Percentiles rank a stretch among this genome's conserved stretches.
These are phyloP conservation scores for Xylaria scruposa DNA, from an alignment of 495 filamentous ascomycete species.

Conservation along the genomic window DNA sequence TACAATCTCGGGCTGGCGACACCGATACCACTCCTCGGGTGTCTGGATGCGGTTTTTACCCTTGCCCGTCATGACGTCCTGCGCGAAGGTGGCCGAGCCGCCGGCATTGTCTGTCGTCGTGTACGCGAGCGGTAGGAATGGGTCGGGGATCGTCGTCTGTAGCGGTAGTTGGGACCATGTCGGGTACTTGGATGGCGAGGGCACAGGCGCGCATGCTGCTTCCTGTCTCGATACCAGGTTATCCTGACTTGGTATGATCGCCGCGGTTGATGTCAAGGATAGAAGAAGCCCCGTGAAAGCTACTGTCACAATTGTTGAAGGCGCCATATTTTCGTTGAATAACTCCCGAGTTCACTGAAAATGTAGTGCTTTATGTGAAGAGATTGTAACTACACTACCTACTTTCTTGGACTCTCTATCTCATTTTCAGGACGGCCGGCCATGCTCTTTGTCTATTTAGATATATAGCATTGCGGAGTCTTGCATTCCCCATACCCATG, in stretches of 20 bases:
- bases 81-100: conserved; percentile 39
- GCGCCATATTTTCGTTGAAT: not conserved
- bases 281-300: conserved; percentile 6
- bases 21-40: conserved; percentile 58
- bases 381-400: not conserved
- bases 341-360: not conserved
- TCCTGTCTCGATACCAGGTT: conserved; percentile 10
- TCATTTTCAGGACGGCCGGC: not conserved
- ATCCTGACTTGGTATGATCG: conserved; percentile 1
- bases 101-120: conserved; percentile 47
- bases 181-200: conserved; percentile 46
- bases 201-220: conserved; percentile 44
- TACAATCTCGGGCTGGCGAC: conserved; percentile 59
- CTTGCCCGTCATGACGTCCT: conserved; percentile 48
- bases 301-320: not conserved
- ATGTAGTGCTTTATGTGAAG: not conserved
- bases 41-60: conserved; percentile 52
- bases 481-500: not conserved
- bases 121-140: conserved; percentile 57
- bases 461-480: not conserved
- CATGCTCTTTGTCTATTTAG: not conserved
- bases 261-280: conserved; percentile 8
- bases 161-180: conserved; percentile 49
- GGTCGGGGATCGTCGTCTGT: conserved; percentile 55
- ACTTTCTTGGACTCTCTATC: not conserved